phyloP scores from a whole-genome alignment of 148 eudicot genomes.

The Camellia sinensis region DNA sequence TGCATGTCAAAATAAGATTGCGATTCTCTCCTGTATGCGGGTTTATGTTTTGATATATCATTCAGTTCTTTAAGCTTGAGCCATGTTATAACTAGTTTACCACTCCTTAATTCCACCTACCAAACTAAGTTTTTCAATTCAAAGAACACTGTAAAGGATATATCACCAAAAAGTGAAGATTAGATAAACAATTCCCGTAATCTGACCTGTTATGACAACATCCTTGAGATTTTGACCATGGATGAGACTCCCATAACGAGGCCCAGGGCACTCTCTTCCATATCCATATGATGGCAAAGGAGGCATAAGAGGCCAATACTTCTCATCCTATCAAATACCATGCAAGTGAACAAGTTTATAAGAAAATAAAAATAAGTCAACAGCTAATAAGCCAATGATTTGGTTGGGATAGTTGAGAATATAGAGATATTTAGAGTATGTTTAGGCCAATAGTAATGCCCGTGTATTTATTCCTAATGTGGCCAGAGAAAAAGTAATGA shows the following conservation, averaged over 20 bases:
- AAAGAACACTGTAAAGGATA: neutral
- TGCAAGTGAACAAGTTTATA: slow-evolving; percentile 3
- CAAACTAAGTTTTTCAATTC: neutral
- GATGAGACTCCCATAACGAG: slow-evolving; percentile 92
- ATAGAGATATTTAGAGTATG: neutral
- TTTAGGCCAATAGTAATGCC: neutral
- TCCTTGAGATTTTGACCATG: slow-evolving; percentile 95
- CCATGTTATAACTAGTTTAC: neutral
- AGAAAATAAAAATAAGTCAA: slow-evolving; percentile 2
- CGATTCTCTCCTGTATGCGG: neutral
- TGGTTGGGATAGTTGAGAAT: neutral
- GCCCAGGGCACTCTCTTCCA: slow-evolving; percentile 92
- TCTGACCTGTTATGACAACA: slow-evolving; percentile 88
- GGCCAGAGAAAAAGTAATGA: neutral
- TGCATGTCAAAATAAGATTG: neutral
- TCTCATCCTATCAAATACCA: slow-evolving; percentile 65
- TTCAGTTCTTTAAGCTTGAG: neutral
- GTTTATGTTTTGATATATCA: neutral
- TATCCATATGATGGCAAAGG: slow-evolving; percentile 92
- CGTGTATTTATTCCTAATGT: neutral
- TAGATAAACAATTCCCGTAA: neutral
- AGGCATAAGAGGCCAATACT: slow-evolving; percentile 88
- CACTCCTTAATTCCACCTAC: slow-evolving; percentile 11
- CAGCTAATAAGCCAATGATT: slow-evolving; percentile 3
- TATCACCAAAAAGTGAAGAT: neutral